Base-by-base conservation (phyloP, 75 land plant species). In the Gnetum montanum region DNA sequence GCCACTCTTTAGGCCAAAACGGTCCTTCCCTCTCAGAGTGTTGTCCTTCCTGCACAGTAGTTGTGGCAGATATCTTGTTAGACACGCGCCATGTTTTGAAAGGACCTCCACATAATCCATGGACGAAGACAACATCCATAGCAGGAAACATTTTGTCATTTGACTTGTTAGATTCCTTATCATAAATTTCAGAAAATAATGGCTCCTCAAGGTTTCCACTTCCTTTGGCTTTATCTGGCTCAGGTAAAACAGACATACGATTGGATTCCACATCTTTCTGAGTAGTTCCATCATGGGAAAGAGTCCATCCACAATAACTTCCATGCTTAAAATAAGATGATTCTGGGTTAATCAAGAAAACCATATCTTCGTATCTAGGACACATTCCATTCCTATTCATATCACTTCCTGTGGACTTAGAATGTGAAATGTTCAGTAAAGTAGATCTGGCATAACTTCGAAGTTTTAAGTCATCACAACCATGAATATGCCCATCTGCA, bases 1-100 rank as follows among this genome's bases (percentile, higher is more conserved):
- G 99, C 99, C 99, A 95, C 60, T 95, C 88, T 35, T 73, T 60
- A 18, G 99, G 99, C 99, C 99, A 95, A 69, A 79, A 95, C 33
- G 99, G 86, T 18, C 88, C 99, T 60, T 78, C 73, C 70, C 76
- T 80, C 23, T 96, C 99, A 34, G 99, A 92, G 33, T 95, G 86
- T 57, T 75, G 76, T 57, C 90, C 99, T 61, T 90, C 83, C 46
- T 74, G 90, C 73, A 86, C 99, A 35, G 66, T 57, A 10, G 81
- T 74, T 19, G 82, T 85, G 28, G 96, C 85, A 40, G 83, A 70
- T 46, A 90, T 90, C 59, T 81, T 66, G 11, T 90, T 96, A 54
- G 96, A 38, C 62, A 95, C 66, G 28, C 99, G 87, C 99, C 99
- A 95, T 20, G 99, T 78, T 49, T 81, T 95, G 52, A 78, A 85